A percentile compares a stretch with the other conserved stretches of the same genome.
Evolutionary conservation across 1,139 yeast species (phyloP).

Genomic region (Wickerhamomyces sp.): DNA sequence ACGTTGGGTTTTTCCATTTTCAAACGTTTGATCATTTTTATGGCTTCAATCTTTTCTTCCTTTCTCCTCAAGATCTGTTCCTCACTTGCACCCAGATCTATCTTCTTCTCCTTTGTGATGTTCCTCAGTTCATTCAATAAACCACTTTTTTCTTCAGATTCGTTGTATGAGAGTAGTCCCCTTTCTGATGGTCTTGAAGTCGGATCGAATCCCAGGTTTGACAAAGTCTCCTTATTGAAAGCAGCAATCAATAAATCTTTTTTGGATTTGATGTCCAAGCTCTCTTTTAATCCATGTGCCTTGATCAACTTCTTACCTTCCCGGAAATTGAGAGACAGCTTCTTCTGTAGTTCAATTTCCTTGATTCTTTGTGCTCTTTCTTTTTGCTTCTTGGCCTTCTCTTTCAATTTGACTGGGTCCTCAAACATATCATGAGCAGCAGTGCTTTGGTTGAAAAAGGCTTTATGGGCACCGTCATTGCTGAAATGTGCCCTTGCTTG

Average conservation of each 20-base stretch:
- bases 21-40: conserved; percentile 15
- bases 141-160: conserved; percentile 20
- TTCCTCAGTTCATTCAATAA: conserved; percentile 27
- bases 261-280: conserved; percentile 15
- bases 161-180: conserved; percentile 13
- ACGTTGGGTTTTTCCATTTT: conserved; percentile 1
- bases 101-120: conserved; percentile 27
- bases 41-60: conserved; percentile 23
- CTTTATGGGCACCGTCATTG: conserved; percentile 36
- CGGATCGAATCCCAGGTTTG: conserved; percentile 50
- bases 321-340: conserved; percentile 19
- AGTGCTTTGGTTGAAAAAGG: conserved; percentile 43
- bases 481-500: conserved; percentile 31
- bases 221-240: conserved; percentile 35
- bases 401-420: conserved; percentile 31
- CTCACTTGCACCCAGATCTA: conserved; percentile 27
- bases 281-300: conserved; percentile 15
- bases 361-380: conserved; percentile 28
- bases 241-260: conserved; percentile 29
- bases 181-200: conserved; percentile 27
- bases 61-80: conserved; percentile 24
- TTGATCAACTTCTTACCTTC: conserved; percentile 13
- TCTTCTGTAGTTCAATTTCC: conserved; percentile 29
- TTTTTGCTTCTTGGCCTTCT: conserved; percentile 30
- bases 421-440: conserved; percentile 40